Base-by-base conservation (phyloP, 441 rosid genomes). In the Mallotus japonicus region DNA sequence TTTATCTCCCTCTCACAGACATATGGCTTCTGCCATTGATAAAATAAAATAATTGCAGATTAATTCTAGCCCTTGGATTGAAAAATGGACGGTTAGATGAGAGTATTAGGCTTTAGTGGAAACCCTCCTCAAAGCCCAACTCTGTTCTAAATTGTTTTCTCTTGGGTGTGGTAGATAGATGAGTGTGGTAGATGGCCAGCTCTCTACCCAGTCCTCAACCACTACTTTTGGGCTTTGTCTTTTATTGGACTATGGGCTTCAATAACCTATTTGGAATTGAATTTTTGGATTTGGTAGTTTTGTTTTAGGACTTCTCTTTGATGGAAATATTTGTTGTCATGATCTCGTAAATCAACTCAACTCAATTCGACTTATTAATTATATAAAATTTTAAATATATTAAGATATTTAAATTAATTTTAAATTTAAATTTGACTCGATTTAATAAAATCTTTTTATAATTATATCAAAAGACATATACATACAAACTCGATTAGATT, bases 51-150 rank as follows among this genome's bases (percentile, higher is more conserved):
- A 73, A 81, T 62, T 62, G 65, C 34, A 74, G 47, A 59, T 53
- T 65, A 66, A 72, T 11, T 16, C 3, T 4, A 8, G 47, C 78
- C 87, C 76, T 82, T 42, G 0, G 82, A 81, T 84, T 53, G 24
- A 0, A 24, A 72, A 78, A 28, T 67, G 60, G 14, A 70, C 63
- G 82, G 77, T 16, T 11, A 8, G 82, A 78, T 78, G 60, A 9
- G 47, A 34, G 5, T 7, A 46, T 24, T 20, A 28, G 56, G 46
- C 44, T 56, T 46, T 28, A 11, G 20, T 7, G 24, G 16, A 61
- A 51, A 7, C 74, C 34, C 47, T 28, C 32, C 49, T 46, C 32
- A 60, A 60, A 70, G 73, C 73, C 65, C 73, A 58, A 7, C 54
- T 19, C 68, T 37, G 51, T 28, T 28, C 69, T 65, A 14, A 11